Evolutionary conservation across 257 asterid species (phyloP), one percentile per base, ranked within the genome.

Genomic region (Fraxinus pennsylvanica): DNA sequence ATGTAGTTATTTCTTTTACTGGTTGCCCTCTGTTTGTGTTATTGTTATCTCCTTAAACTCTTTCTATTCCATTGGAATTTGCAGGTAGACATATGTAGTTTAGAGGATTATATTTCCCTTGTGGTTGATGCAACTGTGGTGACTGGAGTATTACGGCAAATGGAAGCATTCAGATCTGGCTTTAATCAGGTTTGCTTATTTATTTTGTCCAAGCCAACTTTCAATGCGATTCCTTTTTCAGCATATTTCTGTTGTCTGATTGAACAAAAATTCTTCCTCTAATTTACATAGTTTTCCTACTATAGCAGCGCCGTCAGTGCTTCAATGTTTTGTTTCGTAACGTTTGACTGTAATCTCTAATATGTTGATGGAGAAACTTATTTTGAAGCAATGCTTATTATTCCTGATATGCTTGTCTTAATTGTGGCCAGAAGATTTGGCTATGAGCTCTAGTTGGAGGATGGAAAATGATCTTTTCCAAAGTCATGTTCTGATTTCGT

Each of bases 91-190:
- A 78, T 88, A 21, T 82, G 75, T 83, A 96, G 78, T 82, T 85
- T 96, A 94, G 98, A 88, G 73, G 98, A 96, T 78, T 96, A 96
- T 81, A 82, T 91, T 19, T 83, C 95, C 30, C 88, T 90, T 65
- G 97, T 96, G 82, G 93, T 92, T 80, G 97, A 96, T 79, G 98
- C 96, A 65, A 88, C 97, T 66, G 89, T 96, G 22, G 92, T 90
- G 80, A 75, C 86, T 43, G 98, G 99, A 35, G 90, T 96, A 77
- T 78, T 69, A 84, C 93, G 97, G 74, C 98, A 93, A 82, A 77
- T 89, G 82, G 99, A 96, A 79, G 97, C 99, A 41, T 96, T 93
- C 86, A 90, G 95, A 96, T 87, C 96, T 75, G 99, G 99, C 72
- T 96, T 94, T 85, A 94, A 89, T 87, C 98, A 96, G 98, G 99